A percentile compares a stretch with the other conserved stretches of the same genome.
phyloP scores from a whole-genome alignment of 1,139 yeast species.

The Debaryomyces coudertii region DNA sequence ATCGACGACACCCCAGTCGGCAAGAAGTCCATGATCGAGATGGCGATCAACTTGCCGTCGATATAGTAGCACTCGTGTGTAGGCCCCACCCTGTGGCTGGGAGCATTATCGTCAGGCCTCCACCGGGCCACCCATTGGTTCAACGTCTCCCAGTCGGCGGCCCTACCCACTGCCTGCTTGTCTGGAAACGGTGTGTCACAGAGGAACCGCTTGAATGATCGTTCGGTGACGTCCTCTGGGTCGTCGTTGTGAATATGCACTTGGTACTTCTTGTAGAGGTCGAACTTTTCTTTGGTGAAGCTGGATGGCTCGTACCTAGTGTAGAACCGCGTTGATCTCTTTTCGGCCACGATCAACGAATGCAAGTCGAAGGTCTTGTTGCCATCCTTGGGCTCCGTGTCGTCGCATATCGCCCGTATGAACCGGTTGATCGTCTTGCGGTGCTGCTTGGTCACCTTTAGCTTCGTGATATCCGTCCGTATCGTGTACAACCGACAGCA shows the following conservation, averaged over 20 bases:
- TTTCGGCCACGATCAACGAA: constrained; percentile 27
- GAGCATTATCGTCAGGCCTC: constrained; percentile 8
- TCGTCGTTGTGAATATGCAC: constrained; percentile 65
- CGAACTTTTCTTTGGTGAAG: constrained; percentile 63
- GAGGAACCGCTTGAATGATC: constrained; percentile 63
- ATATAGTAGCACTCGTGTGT: constrained; percentile 78
- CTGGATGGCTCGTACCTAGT: constrained; percentile 58
- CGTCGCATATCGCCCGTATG: constrained; percentile 41
- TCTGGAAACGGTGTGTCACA: constrained; percentile 66
- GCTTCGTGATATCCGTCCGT: constrained; percentile 53
- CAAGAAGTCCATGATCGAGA: constrained; percentile 76
- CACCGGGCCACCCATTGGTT: constrained; percentile 34
- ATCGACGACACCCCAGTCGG: constrained; percentile 83
- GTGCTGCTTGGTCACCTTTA: constrained; percentile 64
- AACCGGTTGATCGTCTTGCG: constrained; percentile 68
- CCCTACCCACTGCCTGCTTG: constrained; percentile 28
- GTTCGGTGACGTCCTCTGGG: constrained; percentile 44
- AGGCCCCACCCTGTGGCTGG: constrained; percentile 43
- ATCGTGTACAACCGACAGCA: constrained; percentile 89
- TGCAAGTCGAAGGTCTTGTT: constrained; percentile 24
- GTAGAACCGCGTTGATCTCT: constrained; percentile 38
- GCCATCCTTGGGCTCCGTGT: constrained; percentile 16
- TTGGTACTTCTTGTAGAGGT: constrained; percentile 72
- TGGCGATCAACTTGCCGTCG: constrained; percentile 65
- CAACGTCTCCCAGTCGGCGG: constrained; percentile 32